These are phyloP conservation scores for Xanthoconium stramineum DNA, from an alignment of 768 basidiomycete species.

Conservation along the genomic window DNA sequence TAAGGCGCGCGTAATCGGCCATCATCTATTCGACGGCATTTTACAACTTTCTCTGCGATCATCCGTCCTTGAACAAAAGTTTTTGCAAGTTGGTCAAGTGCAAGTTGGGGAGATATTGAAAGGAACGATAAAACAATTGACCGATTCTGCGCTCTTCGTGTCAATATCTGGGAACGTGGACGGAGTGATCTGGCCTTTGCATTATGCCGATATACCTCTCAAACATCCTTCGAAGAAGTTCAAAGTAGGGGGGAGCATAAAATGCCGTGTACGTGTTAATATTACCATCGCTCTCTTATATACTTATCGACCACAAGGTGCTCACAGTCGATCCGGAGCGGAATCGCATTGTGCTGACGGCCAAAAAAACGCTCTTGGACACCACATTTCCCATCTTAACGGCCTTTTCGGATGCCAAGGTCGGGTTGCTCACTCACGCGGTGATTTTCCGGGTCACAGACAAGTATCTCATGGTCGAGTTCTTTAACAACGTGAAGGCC, in stretches of 20 bases:
- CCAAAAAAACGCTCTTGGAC: slow-evolving; percentile 87
- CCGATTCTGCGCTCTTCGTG: slow-evolving; percentile 78
- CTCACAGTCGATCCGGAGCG: slow-evolving; percentile 78
- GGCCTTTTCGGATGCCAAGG: slow-evolving; percentile 59
- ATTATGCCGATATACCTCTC: slow-evolving; percentile 92
- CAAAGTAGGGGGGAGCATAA: slow-evolving; percentile 77
- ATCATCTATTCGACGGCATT: slow-evolving; percentile 81
- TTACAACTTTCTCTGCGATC: slow-evolving; percentile 84
- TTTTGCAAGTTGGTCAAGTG: slow-evolving; percentile 79
- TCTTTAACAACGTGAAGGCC: slow-evolving; percentile 87
- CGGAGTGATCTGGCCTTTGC: slow-evolving; percentile 90
- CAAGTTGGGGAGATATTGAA: slow-evolving; percentile 84
- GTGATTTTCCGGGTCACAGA: slow-evolving; percentile 82
- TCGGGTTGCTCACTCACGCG: slow-evolving; percentile 73
- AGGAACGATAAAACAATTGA: slow-evolving; percentile 83
- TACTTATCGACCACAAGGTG: slow-evolving; percentile 46
- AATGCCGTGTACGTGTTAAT: slow-evolving; percentile 65
- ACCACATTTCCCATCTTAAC: slow-evolving; percentile 72
- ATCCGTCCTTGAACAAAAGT: slow-evolving; percentile 80
- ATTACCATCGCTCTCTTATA: background rate
- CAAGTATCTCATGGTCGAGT: slow-evolving; percentile 80
- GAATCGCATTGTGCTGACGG: slow-evolving; percentile 80
- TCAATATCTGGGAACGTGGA: slow-evolving; percentile 85
- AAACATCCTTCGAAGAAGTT: slow-evolving; percentile 93
- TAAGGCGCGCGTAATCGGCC: slow-evolving; percentile 82